A percentile compares a stretch with the other conserved stretches of the same genome.
These are phyloP conservation scores for Beauveria asiatica DNA, from an alignment of 2,329 filamentous ascomycete species.

Conservation along the genomic window DNA sequence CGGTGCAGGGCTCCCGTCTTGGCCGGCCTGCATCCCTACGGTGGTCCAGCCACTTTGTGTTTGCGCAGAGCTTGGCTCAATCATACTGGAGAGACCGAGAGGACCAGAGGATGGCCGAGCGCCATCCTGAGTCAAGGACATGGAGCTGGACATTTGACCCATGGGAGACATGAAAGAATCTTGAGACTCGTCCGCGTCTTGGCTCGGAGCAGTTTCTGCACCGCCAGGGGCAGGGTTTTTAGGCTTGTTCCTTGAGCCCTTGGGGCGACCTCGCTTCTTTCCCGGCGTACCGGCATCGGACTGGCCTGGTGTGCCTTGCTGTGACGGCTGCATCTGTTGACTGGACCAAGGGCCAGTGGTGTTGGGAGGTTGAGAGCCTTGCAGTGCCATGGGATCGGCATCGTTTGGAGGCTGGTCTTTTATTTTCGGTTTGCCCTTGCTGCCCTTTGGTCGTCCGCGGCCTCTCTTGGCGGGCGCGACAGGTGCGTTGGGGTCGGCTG, in stretches of 20 bases:
- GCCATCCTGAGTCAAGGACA: conserved; percentile 1
- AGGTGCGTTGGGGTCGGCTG: conserved; percentile 10
- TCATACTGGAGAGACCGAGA: conserved; percentile 6
- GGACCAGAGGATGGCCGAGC: background rate
- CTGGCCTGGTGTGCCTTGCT: conserved; percentile 13
- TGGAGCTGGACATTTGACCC: background rate
- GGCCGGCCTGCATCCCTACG: background rate
- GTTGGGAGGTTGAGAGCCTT: conserved; percentile 4
- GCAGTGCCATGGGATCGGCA: background rate
- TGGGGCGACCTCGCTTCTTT: conserved; percentile 33
- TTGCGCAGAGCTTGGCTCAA: background rate
- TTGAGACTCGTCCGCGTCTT: conserved; percentile 5
- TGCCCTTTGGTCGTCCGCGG: conserved; percentile 49
- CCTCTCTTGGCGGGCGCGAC: conserved; percentile 29
- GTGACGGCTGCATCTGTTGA: background rate
- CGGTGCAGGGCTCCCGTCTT: background rate
- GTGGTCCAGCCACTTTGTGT: conserved; percentile 5
- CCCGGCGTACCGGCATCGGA: conserved; percentile 15
- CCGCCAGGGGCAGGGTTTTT: conserved; percentile 15
- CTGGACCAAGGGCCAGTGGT: background rate
- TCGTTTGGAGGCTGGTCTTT: conserved; percentile 23
- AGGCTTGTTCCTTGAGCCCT: conserved; percentile 36
- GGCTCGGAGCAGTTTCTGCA: background rate
- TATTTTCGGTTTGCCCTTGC: conserved; percentile 47
- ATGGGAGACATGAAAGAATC: conserved; percentile 5